Evolutionary conservation across 2,329 filamentous ascomycete species (phyloP).

Genomic region (Colletotrichum sp.): DNA sequence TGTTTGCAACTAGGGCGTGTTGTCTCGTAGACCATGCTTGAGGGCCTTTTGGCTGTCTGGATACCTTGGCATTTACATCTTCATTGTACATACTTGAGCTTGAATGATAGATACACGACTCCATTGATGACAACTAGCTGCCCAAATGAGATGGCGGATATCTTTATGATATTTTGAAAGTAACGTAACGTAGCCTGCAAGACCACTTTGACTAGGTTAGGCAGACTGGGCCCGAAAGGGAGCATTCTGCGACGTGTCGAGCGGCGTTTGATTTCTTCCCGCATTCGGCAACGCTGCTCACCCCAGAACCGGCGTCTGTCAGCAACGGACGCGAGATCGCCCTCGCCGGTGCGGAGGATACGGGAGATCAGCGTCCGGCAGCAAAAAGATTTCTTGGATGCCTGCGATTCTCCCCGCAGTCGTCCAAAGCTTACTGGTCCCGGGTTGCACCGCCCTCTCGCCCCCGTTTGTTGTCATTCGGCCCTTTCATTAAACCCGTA

Average conservation of each 20-base stretch:
- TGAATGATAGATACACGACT: background rate
- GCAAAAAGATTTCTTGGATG: background rate
- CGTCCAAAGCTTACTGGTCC: background rate
- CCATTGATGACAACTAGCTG: background rate
- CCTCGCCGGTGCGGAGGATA: background rate
- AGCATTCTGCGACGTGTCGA: background rate
- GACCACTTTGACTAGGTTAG: background rate
- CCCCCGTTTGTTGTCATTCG: background rate
- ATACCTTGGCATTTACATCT: background rate
- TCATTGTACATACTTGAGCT: background rate
- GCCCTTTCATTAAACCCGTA: background rate
- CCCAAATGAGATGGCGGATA: background rate
- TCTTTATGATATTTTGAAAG: background rate
- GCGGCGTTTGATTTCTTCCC: background rate
- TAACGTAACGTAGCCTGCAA: background rate
- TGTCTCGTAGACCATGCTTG: background rate
- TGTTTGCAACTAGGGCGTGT: background rate
- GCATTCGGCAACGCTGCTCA: background rate
- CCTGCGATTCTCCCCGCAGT: background rate
- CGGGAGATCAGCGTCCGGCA: background rate
- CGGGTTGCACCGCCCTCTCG: background rate
- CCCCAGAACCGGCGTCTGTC: background rate
- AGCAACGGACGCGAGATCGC: conserved; percentile 2
- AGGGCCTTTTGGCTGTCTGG: background rate
- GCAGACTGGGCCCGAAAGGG: background rate